These are phyloP conservation scores for Tylopilus subfusipes DNA, from an alignment of 768 basidiomycete genomes.

Conservation along the genomic window DNA sequence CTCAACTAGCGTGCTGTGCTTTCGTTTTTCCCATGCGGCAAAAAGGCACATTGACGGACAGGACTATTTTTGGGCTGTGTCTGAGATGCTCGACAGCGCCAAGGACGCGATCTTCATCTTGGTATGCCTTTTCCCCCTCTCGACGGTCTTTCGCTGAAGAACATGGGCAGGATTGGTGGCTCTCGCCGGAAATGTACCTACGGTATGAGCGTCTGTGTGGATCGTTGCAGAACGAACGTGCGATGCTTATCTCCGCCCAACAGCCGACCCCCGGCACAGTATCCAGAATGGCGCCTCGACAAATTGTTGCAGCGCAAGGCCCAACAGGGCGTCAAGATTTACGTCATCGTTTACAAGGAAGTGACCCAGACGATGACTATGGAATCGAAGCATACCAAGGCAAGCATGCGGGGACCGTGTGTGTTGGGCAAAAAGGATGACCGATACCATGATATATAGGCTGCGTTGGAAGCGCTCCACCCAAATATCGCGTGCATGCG, in stretches of 20 bases:
- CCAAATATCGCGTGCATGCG: slow-evolving; percentile 86
- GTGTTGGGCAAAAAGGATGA: background rate
- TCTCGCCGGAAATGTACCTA: slow-evolving; percentile 92
- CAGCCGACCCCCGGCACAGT: slow-evolving; percentile 74
- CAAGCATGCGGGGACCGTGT: slow-evolving; percentile 7
- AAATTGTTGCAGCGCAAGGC: slow-evolving; percentile 83
- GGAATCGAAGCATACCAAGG: slow-evolving; percentile 84
- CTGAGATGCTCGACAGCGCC: slow-evolving; percentile 82
- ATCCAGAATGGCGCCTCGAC: slow-evolving; percentile 89
- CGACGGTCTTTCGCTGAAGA: slow-evolving; percentile 1
- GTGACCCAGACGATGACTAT: slow-evolving; percentile 91
- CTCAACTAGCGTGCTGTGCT: background rate
- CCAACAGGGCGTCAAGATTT: slow-evolving; percentile 85
- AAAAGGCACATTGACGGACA: slow-evolving; percentile 90
- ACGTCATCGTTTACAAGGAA: slow-evolving; percentile 95
- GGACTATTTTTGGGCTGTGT: slow-evolving; percentile 95
- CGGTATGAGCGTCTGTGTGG: slow-evolving; percentile 35
- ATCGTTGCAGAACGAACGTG: background rate
- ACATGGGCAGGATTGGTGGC: slow-evolving; percentile 75
- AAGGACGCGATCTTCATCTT: slow-evolving; percentile 85
- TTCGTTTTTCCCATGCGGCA: background rate
- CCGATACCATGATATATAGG: slow-evolving; percentile 42
- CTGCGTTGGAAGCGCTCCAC: slow-evolving; percentile 76
- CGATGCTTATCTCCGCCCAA: slow-evolving; percentile 4
- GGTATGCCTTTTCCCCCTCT: slow-evolving; percentile 37